phyloP scores from a whole-genome alignment of 176 grass and related monocot genomes.

The Rhynchospora tenuis region DNA sequence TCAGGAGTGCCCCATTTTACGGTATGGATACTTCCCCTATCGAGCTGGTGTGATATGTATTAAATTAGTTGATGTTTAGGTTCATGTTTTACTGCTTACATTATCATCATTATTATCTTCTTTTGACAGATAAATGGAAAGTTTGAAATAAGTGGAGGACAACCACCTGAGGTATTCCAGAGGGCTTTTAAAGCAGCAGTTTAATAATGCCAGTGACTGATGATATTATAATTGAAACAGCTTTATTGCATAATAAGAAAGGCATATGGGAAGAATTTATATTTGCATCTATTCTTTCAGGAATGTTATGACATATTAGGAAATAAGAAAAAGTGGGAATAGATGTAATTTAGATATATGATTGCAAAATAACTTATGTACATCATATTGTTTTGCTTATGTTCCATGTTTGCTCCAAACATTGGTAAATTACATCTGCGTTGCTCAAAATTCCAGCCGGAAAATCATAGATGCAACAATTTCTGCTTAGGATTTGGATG shows the following conservation, averaged over 20 bases:
- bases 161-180: constrained; percentile 67
- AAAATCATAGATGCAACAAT: background rate
- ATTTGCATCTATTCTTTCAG: background rate
- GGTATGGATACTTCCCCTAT: constrained; percentile 35
- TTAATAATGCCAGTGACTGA: constrained; percentile 7
- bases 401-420: background rate
- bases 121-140: constrained; percentile 69
- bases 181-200: constrained; percentile 52
- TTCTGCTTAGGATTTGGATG: background rate
- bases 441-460: background rate
- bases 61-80: constrained; percentile 13
- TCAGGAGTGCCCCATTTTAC: constrained; percentile 77
- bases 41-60: background rate
- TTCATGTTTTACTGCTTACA: background rate
- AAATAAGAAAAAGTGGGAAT: background rate
- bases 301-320: background rate
- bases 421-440: background rate
- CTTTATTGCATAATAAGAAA: background rate
- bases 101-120: background rate
- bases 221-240: background rate
- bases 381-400: background rate
- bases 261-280: background rate
- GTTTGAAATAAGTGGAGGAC: constrained; percentile 72
- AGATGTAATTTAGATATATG: background rate
- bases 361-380: constrained; percentile 9